Percentiles rank a stretch among this genome's conserved stretches.
Evolutionary conservation across 1,284 basidiomycete species (phyloP).

Genomic region (Leccinum huronense): DNA sequence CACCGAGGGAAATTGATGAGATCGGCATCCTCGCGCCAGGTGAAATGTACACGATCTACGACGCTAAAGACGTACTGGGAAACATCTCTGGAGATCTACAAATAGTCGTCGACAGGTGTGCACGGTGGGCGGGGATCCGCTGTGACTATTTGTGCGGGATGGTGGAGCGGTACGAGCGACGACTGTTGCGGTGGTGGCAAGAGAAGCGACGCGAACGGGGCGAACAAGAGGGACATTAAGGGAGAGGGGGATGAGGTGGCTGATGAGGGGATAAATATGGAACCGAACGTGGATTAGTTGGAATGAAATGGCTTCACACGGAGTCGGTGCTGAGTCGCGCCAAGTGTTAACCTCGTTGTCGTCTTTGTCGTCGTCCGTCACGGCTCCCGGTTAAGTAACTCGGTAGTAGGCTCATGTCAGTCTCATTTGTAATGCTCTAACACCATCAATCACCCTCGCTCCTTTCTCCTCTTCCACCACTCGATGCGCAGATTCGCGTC

Average conservation of each 20-base stretch:
- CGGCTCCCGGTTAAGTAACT: conserved; percentile 24
- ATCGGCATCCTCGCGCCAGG: conserved; percentile 45
- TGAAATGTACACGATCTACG: conserved; percentile 57
- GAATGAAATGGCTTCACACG: conserved; percentile 14
- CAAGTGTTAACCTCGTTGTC: background rate
- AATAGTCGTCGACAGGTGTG: conserved; percentile 48
- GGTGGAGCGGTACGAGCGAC: conserved; percentile 59
- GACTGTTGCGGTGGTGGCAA: conserved; percentile 53
- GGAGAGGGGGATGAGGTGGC: background rate
- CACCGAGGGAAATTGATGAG: conserved; percentile 21
- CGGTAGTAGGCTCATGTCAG: conserved; percentile 29
- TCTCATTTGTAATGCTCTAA: conserved; percentile 39
- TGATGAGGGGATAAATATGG: background rate
- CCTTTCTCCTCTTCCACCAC: conserved; percentile 22
- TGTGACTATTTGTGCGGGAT: conserved; percentile 49
- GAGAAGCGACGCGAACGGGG: conserved; percentile 18
- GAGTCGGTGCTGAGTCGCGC: conserved; percentile 7
- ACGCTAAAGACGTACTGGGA: conserved; percentile 58
- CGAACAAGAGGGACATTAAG: conserved; percentile 16
- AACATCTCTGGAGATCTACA: conserved; percentile 49
- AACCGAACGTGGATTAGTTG: conserved; percentile 2
- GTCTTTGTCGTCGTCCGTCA: conserved; percentile 13
- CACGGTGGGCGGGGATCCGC: conserved; percentile 51
- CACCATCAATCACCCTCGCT: conserved; percentile 14
- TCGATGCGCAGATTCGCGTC: conserved; percentile 55